Conservation (phyloP, 2,329 filamentous ascomycete species). For the Fusarium dimerum region DNA sequence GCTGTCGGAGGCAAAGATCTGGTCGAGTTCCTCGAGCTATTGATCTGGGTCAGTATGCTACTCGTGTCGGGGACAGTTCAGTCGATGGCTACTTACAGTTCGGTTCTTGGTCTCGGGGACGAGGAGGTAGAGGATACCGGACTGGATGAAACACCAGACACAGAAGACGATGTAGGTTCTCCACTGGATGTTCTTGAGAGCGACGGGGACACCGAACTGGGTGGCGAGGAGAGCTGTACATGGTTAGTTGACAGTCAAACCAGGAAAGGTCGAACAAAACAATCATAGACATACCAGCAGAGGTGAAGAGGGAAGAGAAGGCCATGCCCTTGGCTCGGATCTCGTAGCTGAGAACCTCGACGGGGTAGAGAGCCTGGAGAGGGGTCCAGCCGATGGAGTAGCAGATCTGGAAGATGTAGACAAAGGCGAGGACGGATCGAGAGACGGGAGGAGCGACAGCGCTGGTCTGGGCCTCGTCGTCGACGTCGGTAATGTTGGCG, state of each 20-base stretch:
- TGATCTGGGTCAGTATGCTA: background rate
- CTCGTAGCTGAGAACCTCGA: constrained; percentile 55
- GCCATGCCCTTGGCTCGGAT: constrained; percentile 59
- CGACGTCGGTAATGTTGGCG: constrained; percentile 32
- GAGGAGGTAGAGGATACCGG: constrained; percentile 47
- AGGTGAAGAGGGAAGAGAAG: constrained; percentile 47
- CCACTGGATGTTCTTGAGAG: constrained; percentile 52
- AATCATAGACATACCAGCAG: constrained; percentile 30
- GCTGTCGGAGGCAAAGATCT: constrained; percentile 21
- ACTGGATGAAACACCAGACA: constrained; percentile 44
- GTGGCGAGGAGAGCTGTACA: constrained; percentile 32
- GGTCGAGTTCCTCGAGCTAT: constrained; percentile 27
- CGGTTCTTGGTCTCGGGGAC: constrained; percentile 53
- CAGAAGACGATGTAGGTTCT: constrained; percentile 56
- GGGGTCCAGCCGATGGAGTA: constrained; percentile 47
- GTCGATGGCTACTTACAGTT: constrained; percentile 30
- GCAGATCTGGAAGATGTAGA: constrained; percentile 32
- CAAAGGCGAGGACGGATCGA: constrained; percentile 49
- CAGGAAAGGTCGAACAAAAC: background rate
- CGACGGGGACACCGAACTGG: constrained; percentile 48
- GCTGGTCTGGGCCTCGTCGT: constrained; percentile 25
- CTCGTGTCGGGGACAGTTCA: background rate
- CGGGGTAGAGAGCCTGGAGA: constrained; percentile 47
- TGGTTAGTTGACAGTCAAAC: background rate
- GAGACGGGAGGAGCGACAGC: constrained; percentile 36